Base-by-base conservation (phyloP, 2,329 filamentous ascomycete species). In the Botrytis porri region DNA sequence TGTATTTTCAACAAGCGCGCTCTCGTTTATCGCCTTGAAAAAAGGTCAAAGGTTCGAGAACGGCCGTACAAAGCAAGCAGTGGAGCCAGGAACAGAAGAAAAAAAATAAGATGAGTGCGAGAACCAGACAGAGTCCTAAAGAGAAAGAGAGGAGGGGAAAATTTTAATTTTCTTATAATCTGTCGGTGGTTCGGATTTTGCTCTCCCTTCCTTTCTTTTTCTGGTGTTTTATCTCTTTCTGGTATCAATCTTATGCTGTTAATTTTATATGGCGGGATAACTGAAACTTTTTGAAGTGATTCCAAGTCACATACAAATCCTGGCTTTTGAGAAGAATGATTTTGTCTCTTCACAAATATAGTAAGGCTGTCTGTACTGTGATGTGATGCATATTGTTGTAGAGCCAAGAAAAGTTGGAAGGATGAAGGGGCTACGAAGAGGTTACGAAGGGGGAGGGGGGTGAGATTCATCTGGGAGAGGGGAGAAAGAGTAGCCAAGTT, bases 1-100 rank as follows among this genome's bases (percentile, higher is more conserved):
- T 60, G 48, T 72, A 51, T 72, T 72, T 66, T 67, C 29, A 59
- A 60, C 70, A 72, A 66, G 62, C 62, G 62, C 70, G 70, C 35
- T 20, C 57, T 65, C 70, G 70, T 72, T 67, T 72, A 72, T 72
- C 45, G 48, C 70, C 61, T 43, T 35, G n/a, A 37, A 41, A 51
- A 63, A 51, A 51, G 59, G n/a, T 51, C 59, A 64, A 71, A 64
- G 69, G 69, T 71, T 71, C 69, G 59, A 63, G 69, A 64, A 64
- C 69, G 48, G 35, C 57, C 25, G 37, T 45, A 71, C 69, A 71
- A 54, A 71, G 69, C 32, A 71, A 20, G 39, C 25, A 48, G 69
- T 71, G 69, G 69, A 71, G 43, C 59, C 69, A 71, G 69, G 64
- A 54, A 67, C 64, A 67, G 45, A 39, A 54, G 37, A 54, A 54